Evolutionary conservation across 2,329 filamentous ascomycete species (phyloP).

Genomic region (Elsinoe ampelina): DNA sequence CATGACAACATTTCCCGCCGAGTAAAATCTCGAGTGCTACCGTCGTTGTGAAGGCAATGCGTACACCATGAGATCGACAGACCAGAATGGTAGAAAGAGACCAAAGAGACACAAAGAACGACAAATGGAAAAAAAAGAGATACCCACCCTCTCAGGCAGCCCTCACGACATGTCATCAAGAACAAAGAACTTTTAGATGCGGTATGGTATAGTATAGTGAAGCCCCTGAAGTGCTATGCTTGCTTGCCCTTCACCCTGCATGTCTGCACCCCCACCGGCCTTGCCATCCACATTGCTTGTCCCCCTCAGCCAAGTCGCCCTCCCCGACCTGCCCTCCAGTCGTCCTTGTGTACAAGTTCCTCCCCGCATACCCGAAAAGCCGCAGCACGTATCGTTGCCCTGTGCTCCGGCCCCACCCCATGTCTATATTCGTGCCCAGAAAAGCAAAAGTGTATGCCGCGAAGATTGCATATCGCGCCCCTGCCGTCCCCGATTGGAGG

Average conservation of each 20-base stretch:
- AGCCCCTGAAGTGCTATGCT: not conserved
- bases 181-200: constrained; percentile 7
- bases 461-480: not conserved
- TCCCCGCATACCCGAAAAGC: not conserved
- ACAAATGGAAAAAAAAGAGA: not conserved
- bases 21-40: too few species aligned
- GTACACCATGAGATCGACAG: too few species aligned
- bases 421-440: too few species aligned
- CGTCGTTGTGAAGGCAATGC: too few species aligned
- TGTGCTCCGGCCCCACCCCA: not conserved
- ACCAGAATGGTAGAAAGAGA: too few species aligned
- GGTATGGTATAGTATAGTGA: constrained; percentile 11
- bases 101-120: too few species aligned
- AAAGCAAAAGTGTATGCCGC: constrained; percentile 1
- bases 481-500: not conserved
- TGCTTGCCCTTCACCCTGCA: not conserved
- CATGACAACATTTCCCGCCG: too few species aligned
- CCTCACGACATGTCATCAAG: not conserved
- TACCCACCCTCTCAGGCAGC: constrained; percentile 2
- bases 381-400: not conserved
- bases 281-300: not conserved
- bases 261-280: too few species aligned
- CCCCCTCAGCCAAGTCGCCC: not conserved
- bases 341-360: constrained; percentile 1
- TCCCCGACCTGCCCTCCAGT: not conserved